Percentiles rank a stretch among this genome's conserved stretches.
These are phyloP conservation scores for Phytopythium ostracodes DNA, from an alignment of 352 stramenopile genomes.

Conservation along the genomic window DNA sequence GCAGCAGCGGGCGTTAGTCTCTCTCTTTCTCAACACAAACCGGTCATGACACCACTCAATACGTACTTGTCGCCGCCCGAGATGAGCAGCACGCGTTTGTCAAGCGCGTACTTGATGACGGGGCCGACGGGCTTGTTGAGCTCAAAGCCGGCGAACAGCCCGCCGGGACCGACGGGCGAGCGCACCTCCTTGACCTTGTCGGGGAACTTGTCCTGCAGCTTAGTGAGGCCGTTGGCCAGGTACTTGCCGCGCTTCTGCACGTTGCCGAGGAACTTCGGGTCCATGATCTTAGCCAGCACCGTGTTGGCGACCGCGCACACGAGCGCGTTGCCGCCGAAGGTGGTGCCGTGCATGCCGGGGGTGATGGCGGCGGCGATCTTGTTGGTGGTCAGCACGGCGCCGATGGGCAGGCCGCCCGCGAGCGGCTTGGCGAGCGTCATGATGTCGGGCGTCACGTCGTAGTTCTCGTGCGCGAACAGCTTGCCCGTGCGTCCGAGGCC, in stretches of 20 bases:
- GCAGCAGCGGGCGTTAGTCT: slow-evolving; percentile 4
- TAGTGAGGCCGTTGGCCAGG: slow-evolving; percentile 47
- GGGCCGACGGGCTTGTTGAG: slow-evolving; percentile 55
- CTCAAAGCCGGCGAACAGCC: slow-evolving; percentile 81
- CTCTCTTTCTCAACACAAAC: neutral
- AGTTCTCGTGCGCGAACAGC: slow-evolving; percentile 94
- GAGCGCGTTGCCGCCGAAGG: slow-evolving; percentile 96
- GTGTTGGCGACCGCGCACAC: slow-evolving; percentile 90
- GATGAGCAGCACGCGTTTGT: slow-evolving; percentile 80
- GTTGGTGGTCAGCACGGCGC: slow-evolving; percentile 92
- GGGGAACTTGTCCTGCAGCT: slow-evolving; percentile 68
- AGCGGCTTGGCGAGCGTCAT: slow-evolving; percentile 98
- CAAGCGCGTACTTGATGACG: slow-evolving; percentile 64
- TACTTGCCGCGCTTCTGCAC: slow-evolving; percentile 71
- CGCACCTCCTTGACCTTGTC: slow-evolving; percentile 70
- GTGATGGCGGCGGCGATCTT: slow-evolving; percentile 88
- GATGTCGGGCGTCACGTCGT: slow-evolving; percentile 93
- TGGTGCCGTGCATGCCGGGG: slow-evolving; percentile 93
- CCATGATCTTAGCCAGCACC: slow-evolving; percentile 74
- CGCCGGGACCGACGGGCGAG: slow-evolving; percentile 55
- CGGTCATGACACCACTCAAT: neutral
- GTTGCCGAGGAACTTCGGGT: slow-evolving; percentile 57
- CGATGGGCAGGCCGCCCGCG: slow-evolving; percentile 94
- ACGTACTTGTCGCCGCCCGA: slow-evolving; percentile 79
- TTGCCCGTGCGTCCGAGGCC: slow-evolving; percentile 95